Evolutionary conservation across 768 basidiomycete genomes (phyloP).

Genomic region (Termitomyces sp.): DNA sequence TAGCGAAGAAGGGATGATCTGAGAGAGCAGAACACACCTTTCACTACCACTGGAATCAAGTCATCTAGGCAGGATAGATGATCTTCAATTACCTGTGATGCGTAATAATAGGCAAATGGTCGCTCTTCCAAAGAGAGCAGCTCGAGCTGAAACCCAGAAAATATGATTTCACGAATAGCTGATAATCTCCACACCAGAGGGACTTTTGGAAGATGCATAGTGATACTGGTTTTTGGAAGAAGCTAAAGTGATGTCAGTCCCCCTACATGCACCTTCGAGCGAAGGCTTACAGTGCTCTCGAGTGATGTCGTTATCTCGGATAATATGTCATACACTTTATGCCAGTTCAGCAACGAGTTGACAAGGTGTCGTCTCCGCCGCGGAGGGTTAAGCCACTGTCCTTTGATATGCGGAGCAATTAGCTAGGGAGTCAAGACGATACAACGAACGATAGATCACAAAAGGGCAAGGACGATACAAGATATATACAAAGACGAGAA

Average conservation of each 20-base stretch:
- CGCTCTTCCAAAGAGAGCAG: conserved; percentile 67
- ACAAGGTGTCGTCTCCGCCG: conserved; percentile 63
- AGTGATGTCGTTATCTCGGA: conserved; percentile 29
- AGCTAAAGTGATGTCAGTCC: conserved; percentile 21
- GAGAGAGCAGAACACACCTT: conserved; percentile 28
- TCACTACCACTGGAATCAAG: conserved; percentile 34
- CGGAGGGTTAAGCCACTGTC: conserved; percentile 66
- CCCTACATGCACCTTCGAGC: background rate
- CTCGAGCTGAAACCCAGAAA: conserved; percentile 76
- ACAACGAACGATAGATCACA: conserved; percentile 7
- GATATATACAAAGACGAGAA: background rate
- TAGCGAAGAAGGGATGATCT: background rate
- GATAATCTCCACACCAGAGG: conserved; percentile 59
- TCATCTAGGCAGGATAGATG: conserved; percentile 55
- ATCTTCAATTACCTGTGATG: conserved; percentile 49
- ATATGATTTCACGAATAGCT: conserved; percentile 61
- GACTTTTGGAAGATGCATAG: conserved; percentile 41
- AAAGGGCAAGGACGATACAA: background rate
- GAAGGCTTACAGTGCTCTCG: conserved; percentile 25
- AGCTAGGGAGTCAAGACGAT: conserved; percentile 37
- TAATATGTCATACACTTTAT: conserved; percentile 52
- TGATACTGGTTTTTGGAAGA: conserved; percentile 29
- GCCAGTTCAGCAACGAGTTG: conserved; percentile 66
- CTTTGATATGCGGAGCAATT: conserved; percentile 54
- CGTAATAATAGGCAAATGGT: conserved; percentile 77